A percentile compares a stretch with the other conserved stretches of the same genome.
Conservation (phyloP, 179 eudicot species). For the Patellifolia procumbens region DNA sequence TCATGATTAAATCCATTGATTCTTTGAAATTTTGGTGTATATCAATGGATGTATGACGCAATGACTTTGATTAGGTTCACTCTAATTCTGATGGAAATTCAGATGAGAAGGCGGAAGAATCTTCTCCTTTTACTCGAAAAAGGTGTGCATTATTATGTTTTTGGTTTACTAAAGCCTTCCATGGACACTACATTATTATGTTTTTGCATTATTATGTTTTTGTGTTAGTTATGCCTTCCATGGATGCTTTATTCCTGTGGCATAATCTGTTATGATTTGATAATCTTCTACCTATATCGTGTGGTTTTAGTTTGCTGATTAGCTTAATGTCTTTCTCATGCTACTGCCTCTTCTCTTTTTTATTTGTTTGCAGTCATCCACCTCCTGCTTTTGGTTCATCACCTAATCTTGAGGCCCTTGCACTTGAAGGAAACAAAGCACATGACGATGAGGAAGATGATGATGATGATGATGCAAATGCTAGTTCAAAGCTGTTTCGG, state of each 20-base stretch:
- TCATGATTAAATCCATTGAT: not conserved
- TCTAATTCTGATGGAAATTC: slow-evolving; percentile 46
- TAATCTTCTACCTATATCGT: not conserved
- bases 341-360: not conserved
- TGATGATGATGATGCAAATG: slow-evolving; percentile 48
- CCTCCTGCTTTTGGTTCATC: slow-evolving; percentile 97
- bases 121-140: slow-evolving; percentile 34
- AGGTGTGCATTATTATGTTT: slow-evolving; percentile 34
- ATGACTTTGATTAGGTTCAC: slow-evolving; percentile 44
- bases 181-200: not conserved
- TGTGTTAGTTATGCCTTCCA: not conserved
- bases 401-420: slow-evolving; percentile 90
- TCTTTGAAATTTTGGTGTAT: slow-evolving; percentile 1
- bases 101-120: slow-evolving; percentile 37
- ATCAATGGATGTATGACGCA: not conserved
- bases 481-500: slow-evolving; percentile 48
- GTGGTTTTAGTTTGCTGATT: slow-evolving; percentile 27
- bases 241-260: not conserved
- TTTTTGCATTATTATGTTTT: no score
- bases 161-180: not conserved
- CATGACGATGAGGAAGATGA: slow-evolving; percentile 57
- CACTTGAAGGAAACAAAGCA: slow-evolving; percentile 67
- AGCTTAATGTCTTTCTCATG: slow-evolving; percentile 11
- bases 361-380: slow-evolving; percentile 59
- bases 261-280: slow-evolving; percentile 5